Evolutionary conservation across 2,329 filamentous ascomycete species (phyloP), one percentile per base, ranked within the genome.

Genomic region (Xylaria sp.): DNA sequence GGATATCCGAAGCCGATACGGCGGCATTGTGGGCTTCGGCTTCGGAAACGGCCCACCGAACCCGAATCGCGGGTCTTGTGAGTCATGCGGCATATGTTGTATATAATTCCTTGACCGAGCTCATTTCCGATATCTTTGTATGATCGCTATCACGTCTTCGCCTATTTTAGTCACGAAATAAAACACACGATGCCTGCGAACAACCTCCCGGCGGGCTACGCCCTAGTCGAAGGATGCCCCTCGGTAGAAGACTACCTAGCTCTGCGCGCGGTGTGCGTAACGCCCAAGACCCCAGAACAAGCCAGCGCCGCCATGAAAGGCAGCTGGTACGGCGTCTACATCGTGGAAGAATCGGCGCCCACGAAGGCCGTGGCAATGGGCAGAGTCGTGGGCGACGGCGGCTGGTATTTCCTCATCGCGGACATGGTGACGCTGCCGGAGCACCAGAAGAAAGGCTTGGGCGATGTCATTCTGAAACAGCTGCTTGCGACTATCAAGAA

Each of bases 391-490:
- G 83, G 84, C 13, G 85, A 87, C 69, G 85, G 85, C 7, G 82
- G 82, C 6, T 84, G 85, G 78, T 86, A 87, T 71, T 85, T 87
- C 62, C 77, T 82, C 52, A 80, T 87, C 59, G 82, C 82, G 23
- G 85, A 87, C 72, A 84, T 88, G 76, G 83, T 82, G 1, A 82
- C 85, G n/a, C 77, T 84, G 55, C 83, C 84, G 6, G 79, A 77
- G 8, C 84, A 87, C 67, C 85, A 85, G 69, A 80, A 82, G 12
- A 81, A 79, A 60, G 85, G 85, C 0, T 74, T 87, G 1, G 85
- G 82, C 9, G 82, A 83, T 60, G 77, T 78, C 25, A 79, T 87
- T 44, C 74, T 86, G 76, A 80, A 82, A 72, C 74, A 76, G 23
- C 75, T 87, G 50, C 70, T 86, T 44, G 77, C 74, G 20, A 79